Conservation (phyloP, 306 rosid species). For the Nissolia schottii region DNA sequence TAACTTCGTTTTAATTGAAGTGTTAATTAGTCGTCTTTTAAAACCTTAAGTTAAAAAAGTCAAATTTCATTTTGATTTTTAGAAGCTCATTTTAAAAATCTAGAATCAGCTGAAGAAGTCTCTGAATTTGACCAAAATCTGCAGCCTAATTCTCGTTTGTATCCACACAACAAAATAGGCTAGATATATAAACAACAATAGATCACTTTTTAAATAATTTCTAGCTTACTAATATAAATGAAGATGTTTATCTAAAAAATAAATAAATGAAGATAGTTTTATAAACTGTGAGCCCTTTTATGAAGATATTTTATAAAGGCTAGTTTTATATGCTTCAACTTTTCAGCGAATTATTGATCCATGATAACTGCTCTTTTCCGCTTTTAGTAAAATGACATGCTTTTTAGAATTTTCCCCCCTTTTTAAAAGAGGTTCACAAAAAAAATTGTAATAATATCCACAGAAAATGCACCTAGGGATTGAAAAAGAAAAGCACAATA, state of each 20-base stretch:
- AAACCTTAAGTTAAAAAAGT: conserved; percentile 2
- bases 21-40: not conserved
- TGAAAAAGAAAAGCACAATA: not conserved
- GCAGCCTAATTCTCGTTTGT: conserved; percentile 7
- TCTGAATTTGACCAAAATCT: conserved; percentile 30
- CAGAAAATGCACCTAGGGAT: not conserved
- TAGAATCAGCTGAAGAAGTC: not conserved
- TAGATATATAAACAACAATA: not conserved
- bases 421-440: not conserved
- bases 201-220: not conserved
- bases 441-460: not conserved
- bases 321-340: conserved; percentile 9
- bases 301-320: conserved; percentile 16
- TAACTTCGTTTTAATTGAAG: not conserved
- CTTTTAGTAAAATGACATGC: not conserved
- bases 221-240: not conserved
- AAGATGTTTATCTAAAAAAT: too few species aligned
- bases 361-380: conserved; percentile 9
- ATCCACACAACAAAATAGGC: not conserved
- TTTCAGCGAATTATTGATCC: conserved; percentile 25
- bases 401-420: not conserved
- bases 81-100: conserved; percentile 3
- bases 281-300: conserved; percentile 26
- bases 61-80: conserved; percentile 27
- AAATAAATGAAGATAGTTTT: too few species aligned